Evolutionary conservation across 331 rosid genomes (phyloP), one percentile per base, ranked within the genome.

Genomic region (Rhamnella rubrinervis): DNA sequence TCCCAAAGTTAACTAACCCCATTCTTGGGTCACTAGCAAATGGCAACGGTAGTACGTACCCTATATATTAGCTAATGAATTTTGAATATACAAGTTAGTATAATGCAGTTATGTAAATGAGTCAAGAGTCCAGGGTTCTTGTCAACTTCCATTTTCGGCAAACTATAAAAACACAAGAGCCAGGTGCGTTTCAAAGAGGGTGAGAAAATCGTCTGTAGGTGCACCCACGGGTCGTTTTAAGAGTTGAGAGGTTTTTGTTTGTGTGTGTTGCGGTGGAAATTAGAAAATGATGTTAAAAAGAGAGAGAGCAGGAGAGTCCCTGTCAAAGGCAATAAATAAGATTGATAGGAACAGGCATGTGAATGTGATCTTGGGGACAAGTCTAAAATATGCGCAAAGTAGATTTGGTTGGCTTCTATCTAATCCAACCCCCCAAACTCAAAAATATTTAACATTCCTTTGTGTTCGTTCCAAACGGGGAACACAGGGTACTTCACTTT

Each of bases 261-360:
- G 35, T 31, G 31, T 26, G 35, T 31, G 35, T 31, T 31, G 35
- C 4, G 35, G 35, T 31, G 35, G 31, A 26, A 3, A 19, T 16
- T 7, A 52, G 20, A 40, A 52, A 17, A 19, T 6, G 5, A 0
- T 14, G 57, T 12, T 4, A 18, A 18, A 52, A 7, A 52, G 57
- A 52, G 57, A 52, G 57, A n/a, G 23, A 52, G 20, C 23, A 21
- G 52, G 67, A 56, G 51, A 74, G 87, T 84, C 81, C 21, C 28
- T 73, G 65, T 88, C 89, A 76, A 41, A 47, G 38, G 68, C 85
- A 76, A 81, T 83, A 78, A 84, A 82, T 84, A 76, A 65, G 49
- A 58, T 58, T 40, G 79, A 78, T 68, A 72, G 80, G 52, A 61
- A 71, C 64, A 47, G 12, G 70, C 85, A 81, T 74, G 93, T 81